A percentile compares a stretch with the other conserved stretches of the same genome.
phyloP scores from a whole-genome alignment of 495 filamentous ascomycete species.

The Aspergillus haitiensis region DNA sequence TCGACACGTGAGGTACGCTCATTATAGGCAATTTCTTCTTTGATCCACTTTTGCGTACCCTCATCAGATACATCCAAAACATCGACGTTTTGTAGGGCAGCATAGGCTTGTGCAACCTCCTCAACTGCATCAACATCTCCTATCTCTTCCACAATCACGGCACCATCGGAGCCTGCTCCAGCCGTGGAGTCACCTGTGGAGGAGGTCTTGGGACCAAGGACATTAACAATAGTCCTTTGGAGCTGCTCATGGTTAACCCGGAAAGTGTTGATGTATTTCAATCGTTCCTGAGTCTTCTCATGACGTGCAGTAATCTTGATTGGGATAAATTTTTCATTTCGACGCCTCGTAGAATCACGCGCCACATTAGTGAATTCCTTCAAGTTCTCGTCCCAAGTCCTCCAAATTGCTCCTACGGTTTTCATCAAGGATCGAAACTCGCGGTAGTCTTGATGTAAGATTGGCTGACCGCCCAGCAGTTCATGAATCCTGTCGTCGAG shows the following conservation, averaged over 20 bases:
- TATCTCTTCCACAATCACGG: slow-evolving; percentile 82
- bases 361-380: slow-evolving; percentile 98
- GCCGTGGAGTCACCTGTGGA: slow-evolving; percentile 47
- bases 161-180: slow-evolving; percentile 53
- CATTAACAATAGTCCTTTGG: slow-evolving; percentile 91
- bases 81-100: slow-evolving; percentile 89
- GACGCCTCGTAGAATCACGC: slow-evolving; percentile 83
- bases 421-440: slow-evolving; percentile 87
- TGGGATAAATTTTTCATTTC: slow-evolving; percentile 95
- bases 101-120: slow-evolving; percentile 92
- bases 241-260: slow-evolving; percentile 95
- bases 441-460: slow-evolving; percentile 87
- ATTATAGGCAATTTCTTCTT: slow-evolving; percentile 92
- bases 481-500: slow-evolving; percentile 82
- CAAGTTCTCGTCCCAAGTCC: slow-evolving; percentile 88
- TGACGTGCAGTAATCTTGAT: slow-evolving; percentile 91
- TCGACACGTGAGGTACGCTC: slow-evolving; percentile 95
- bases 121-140: slow-evolving; percentile 98
- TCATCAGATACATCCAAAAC: slow-evolving; percentile 87
- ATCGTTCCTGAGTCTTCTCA: slow-evolving; percentile 77
- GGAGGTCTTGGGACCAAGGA: slow-evolving; percentile 70
- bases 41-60: slow-evolving; percentile 85
- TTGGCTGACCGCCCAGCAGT: slow-evolving; percentile 77
- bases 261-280: slow-evolving; percentile 93
- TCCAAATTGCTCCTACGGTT: slow-evolving; percentile 80